phyloP scores from a whole-genome alignment of 345 rosid genomes.

The Raphanus raphanistrum region DNA sequence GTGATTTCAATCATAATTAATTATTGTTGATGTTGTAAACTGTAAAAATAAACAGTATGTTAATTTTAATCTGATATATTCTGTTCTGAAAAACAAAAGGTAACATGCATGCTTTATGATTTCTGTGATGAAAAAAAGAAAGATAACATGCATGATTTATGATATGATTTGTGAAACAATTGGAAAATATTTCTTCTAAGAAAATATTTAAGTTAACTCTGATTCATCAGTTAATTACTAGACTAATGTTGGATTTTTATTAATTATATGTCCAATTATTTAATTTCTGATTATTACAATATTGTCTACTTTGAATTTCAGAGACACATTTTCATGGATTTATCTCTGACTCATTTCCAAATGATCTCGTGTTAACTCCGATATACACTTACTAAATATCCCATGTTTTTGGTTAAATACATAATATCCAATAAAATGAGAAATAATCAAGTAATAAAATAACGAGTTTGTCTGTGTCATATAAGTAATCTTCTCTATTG shows the following conservation, averaged over 20 bases:
- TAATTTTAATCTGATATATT: not conserved
- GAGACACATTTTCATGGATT: too few relatives aligned
- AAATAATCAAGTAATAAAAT: not conserved
- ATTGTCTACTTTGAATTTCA: too few relatives aligned
- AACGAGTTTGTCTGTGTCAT: not conserved
- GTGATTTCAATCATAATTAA: not conserved
- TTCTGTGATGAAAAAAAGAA: not conserved
- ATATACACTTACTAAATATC: not conserved
- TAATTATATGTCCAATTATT: too few relatives aligned
- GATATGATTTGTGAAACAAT: not conserved
- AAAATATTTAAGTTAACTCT: not conserved
- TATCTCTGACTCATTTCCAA: too few relatives aligned
- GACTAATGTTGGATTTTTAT: not conserved
- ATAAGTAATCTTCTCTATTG: not conserved
- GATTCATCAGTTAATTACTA: not conserved
- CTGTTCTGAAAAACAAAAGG: not conserved
- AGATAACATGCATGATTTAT: not conserved
- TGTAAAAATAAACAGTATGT: not conserved
- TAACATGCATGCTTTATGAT: constrained; percentile 8
- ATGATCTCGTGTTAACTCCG: too few relatives aligned
- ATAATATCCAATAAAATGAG: not conserved
- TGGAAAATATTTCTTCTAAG: not conserved
- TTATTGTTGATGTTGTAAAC: not conserved
- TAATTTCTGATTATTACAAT: too few relatives aligned
- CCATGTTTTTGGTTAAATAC: not conserved